Evolutionary conservation across 805 yeast genomes (phyloP).

Genomic region (Hermanozyma aechmeae): DNA sequence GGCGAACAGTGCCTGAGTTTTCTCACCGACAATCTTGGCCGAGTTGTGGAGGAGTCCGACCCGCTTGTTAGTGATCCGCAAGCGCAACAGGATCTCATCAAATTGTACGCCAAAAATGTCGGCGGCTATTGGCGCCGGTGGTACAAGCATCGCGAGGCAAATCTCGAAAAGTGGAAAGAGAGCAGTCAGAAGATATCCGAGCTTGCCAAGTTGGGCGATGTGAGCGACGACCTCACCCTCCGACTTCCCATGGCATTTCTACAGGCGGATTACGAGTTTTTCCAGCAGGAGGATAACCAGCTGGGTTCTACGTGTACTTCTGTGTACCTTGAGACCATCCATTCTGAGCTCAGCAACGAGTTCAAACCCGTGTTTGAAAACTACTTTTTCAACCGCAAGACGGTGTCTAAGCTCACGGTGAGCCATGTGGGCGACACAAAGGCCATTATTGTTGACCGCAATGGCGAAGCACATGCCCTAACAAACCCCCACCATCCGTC

Average conservation of each 20-base stretch:
- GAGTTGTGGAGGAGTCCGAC: conserved; percentile 39
- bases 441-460: conserved; percentile 72
- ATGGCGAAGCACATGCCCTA: conserved; percentile 71
- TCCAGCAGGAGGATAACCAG: conserved; percentile 26
- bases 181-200: conserved; percentile 6
- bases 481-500: conserved; percentile 84
- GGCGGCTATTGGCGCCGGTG: conserved; percentile 86
- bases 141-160: conserved; percentile 37
- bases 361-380: conserved; percentile 20
- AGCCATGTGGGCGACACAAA: conserved; percentile 93
- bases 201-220: conserved; percentile 6
- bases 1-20: conserved; percentile 66
- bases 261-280: conserved; percentile 54
- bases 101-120: conserved; percentile 47
- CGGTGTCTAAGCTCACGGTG: conserved; percentile 58
- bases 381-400: conserved; percentile 57
- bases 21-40: conserved; percentile 44
- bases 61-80: conserved; percentile 14
- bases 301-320: conserved; percentile 74
- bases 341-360: conserved; percentile 18
- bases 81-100: conserved; percentile 32
- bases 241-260: conserved; percentile 59
- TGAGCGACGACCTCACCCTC: conserved; percentile 46
- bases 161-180: conserved; percentile 12
- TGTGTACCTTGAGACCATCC: conserved; percentile 44